These are phyloP conservation scores for Euphrasia arctica DNA, from an alignment of 305 asterid species.

Conservation along the genomic window DNA sequence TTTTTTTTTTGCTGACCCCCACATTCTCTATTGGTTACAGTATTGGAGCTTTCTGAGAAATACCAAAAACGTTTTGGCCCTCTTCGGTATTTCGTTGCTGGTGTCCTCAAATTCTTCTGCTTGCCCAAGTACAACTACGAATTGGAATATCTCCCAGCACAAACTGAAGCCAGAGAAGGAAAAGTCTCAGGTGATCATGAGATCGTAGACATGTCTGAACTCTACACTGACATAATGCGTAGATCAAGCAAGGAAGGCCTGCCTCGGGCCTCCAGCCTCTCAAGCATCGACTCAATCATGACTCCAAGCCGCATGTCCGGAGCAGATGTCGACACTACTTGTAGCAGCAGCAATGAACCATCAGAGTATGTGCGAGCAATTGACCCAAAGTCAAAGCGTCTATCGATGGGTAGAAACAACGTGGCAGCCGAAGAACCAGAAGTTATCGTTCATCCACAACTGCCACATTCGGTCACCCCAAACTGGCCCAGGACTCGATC, in stretches of 20 bases:
- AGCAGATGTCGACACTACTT: conserved; percentile 68
- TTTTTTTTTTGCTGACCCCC: conserved; percentile 4
- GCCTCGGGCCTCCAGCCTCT: conserved; percentile 93
- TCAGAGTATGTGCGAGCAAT: conserved; percentile 95
- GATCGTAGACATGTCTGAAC: conserved; percentile 79
- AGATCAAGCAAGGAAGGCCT: conserved; percentile 96
- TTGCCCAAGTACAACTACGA: conserved; percentile 90
- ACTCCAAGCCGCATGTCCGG: conserved; percentile 78
- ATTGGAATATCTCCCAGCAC: conserved; percentile 87
- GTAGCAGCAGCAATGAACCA: conserved; percentile 73
- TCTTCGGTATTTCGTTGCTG: conserved; percentile 92
- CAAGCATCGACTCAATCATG: conserved; percentile 94
- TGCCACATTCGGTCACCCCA: conserved; percentile 72
- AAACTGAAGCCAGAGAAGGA: conserved; percentile 47
- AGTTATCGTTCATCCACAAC: conserved; percentile 79
- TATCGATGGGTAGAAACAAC: conserved; percentile 78
- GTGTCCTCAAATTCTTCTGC: conserved; percentile 89
- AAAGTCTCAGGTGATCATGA: conserved; percentile 46
- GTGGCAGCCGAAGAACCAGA: conserved; percentile 64
- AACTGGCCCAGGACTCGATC: conserved; percentile 92
- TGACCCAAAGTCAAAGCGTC: conserved; percentile 84
- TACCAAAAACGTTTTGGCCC: conserved; percentile 97
- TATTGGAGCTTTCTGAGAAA: conserved; percentile 94
- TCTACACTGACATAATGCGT: conserved; percentile 89
- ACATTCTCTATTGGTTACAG: conserved; percentile 42